A percentile compares a stretch with the other conserved stretches of the same genome.
These are phyloP conservation scores for Geranium incanum DNA, from an alignment of 441 rosid species.

Conservation along the genomic window DNA sequence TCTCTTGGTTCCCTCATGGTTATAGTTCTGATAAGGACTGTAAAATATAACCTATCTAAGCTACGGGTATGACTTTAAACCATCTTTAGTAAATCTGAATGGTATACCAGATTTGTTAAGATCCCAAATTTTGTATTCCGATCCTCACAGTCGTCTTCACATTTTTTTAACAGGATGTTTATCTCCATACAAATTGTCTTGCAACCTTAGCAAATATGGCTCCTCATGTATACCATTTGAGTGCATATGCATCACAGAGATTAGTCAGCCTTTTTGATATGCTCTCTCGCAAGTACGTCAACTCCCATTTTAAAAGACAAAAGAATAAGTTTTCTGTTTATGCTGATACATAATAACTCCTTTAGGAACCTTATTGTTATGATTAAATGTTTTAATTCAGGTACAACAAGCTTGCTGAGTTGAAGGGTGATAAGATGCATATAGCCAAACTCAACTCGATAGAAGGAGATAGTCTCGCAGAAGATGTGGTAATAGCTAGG, in stretches of 20 bases:
- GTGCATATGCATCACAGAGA: slow-evolving; percentile 97
- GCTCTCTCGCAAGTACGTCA: slow-evolving; percentile 89
- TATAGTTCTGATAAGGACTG: slow-evolving; percentile 89
- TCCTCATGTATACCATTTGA: slow-evolving; percentile 90
- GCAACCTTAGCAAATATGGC: slow-evolving; percentile 99
- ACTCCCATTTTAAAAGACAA: not conserved
- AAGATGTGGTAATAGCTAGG: slow-evolving; percentile 55
- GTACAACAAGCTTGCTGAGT: slow-evolving; percentile 82
- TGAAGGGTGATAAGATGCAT: slow-evolving; percentile 48
- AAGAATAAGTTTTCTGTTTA: slow-evolving; percentile 7
- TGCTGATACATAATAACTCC: not conserved
- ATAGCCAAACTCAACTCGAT: slow-evolving; percentile 38
- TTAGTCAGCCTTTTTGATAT: slow-evolving; percentile 94
- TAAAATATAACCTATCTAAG: slow-evolving; percentile 90
- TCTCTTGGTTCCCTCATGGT: slow-evolving; percentile 96
- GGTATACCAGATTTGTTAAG: not conserved
- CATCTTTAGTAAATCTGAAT: not conserved
- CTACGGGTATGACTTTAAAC: slow-evolving; percentile 68
- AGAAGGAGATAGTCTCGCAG: slow-evolving; percentile 54
- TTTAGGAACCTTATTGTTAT: not conserved
- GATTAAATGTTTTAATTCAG: slow-evolving; percentile 27
- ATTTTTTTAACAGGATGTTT: slow-evolving; percentile 69
- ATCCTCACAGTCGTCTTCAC: not conserved
- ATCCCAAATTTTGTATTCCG: not conserved
- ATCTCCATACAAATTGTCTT: slow-evolving; percentile 93